These are phyloP conservation scores for Clavariopsis aquatica DNA, from an alignment of 495 filamentous ascomycete species.

Conservation along the genomic window DNA sequence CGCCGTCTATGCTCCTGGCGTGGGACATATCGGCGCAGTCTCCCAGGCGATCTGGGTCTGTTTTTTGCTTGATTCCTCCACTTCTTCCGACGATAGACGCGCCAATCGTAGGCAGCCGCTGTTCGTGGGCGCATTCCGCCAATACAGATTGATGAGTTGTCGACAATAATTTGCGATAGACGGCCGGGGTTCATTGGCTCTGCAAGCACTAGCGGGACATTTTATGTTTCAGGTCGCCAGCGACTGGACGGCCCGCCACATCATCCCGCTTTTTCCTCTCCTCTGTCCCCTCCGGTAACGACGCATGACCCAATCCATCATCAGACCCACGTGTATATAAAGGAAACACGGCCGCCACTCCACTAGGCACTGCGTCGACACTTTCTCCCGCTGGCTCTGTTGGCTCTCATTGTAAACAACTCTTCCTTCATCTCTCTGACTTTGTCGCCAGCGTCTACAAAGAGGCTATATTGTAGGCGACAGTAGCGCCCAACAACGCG, in stretches of 20 bases:
- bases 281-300: constrained; percentile 5
- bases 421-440: constrained; percentile 14
- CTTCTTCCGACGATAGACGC: constrained; percentile 25
- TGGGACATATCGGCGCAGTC: neutral
- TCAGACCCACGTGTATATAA: constrained; percentile 26
- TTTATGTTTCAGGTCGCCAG: constrained; percentile 34
- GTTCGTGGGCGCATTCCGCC: constrained; percentile 25
- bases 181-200: constrained; percentile 24
- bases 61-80: neutral
- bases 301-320: constrained; percentile 29
- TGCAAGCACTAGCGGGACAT: constrained; percentile 26
- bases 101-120: constrained; percentile 19
- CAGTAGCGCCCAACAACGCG: constrained; percentile 15
- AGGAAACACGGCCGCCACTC: constrained; percentile 17
- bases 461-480: constrained; percentile 10
- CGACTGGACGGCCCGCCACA: constrained; percentile 24
- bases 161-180: constrained; percentile 24
- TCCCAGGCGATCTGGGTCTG: neutral
- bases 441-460: constrained; percentile 6
- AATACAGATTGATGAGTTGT: constrained; percentile 39
- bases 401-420: constrained; percentile 14
- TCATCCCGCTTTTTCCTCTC: constrained; percentile 28
- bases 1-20: neutral
- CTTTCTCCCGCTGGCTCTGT: constrained; percentile 18
- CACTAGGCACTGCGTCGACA: constrained; percentile 4